These are phyloP conservation scores for Diaporthe humulicola DNA, from an alignment of 2,329 filamentous ascomycete species.

Conservation along the genomic window DNA sequence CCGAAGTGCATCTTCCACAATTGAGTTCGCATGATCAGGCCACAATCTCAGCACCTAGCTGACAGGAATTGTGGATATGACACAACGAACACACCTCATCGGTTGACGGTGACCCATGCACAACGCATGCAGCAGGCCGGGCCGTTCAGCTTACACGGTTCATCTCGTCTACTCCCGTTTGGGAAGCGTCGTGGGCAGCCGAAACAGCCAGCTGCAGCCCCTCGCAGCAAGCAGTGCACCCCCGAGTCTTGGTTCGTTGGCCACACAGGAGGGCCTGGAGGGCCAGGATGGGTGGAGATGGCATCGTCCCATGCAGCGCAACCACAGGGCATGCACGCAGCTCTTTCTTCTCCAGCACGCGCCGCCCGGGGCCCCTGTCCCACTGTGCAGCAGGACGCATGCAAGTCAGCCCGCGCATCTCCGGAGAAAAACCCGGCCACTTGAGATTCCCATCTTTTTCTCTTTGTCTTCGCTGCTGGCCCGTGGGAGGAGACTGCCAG, in stretches of 20 bases:
- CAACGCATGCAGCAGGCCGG: slow-evolving; percentile 27
- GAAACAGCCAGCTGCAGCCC: slow-evolving; percentile 28
- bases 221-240: slow-evolving; percentile 19
- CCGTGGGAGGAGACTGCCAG: background rate
- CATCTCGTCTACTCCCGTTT: slow-evolving; percentile 28
- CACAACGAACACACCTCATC: slow-evolving; percentile 22
- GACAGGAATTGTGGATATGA: slow-evolving; percentile 28
- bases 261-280: background rate
- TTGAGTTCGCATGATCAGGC: slow-evolving; percentile 23
- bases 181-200: slow-evolving; percentile 19
- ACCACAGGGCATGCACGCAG: slow-evolving; percentile 23
- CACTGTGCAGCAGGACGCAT: slow-evolving; percentile 34
- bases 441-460: slow-evolving; percentile 14
- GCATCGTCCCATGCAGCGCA: slow-evolving; percentile 15
- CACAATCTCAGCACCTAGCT: slow-evolving; percentile 22
- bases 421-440: slow-evolving; percentile 27
- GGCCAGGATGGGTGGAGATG: background rate
- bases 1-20: background rate
- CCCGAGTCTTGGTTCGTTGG: slow-evolving; percentile 20
- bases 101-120: slow-evolving; percentile 13
- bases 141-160: slow-evolving; percentile 32
- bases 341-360: slow-evolving; percentile 21
- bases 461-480: background rate
- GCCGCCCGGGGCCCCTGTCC: slow-evolving; percentile 21
- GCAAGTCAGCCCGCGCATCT: slow-evolving; percentile 27